Evolutionary conservation across 164 flowering plant genomes (phyloP).

Genomic region (Aristolochia contorta): DNA sequence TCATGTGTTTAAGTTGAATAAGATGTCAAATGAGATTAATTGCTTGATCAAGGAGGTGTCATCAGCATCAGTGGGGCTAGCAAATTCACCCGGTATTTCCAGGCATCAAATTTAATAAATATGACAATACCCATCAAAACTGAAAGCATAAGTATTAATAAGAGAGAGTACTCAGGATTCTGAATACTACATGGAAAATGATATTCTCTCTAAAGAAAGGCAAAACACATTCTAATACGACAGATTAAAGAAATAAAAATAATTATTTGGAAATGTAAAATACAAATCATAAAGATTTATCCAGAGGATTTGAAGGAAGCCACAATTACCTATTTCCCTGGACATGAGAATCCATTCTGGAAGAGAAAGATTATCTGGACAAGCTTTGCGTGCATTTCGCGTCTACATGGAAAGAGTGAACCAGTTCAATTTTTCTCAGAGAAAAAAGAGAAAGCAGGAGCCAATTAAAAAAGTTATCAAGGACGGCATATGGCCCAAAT

Average conservation of each 20-base stretch:
- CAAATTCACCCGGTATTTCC: too few species aligned
- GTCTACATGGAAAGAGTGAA: slow-evolving; percentile 35
- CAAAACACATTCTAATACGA: not conserved
- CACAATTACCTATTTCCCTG: slow-evolving; percentile 61
- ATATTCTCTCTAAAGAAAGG: too few species aligned
- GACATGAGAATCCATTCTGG: slow-evolving; percentile 90
- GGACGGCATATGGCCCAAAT: too few species aligned
- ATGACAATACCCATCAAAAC: too few species aligned
- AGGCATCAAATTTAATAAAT: too few species aligned
- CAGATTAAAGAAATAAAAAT: not conserved
- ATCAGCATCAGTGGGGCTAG: too few species aligned
- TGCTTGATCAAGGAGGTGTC: too few species aligned
- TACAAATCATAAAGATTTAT: not conserved
- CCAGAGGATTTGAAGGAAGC: not conserved
- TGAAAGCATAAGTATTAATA: too few species aligned
- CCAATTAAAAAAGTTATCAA: not conserved
- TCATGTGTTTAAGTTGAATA: too few species aligned
- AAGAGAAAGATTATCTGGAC: slow-evolving; percentile 59
- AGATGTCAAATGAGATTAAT: too few species aligned
- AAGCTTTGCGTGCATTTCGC: slow-evolving; percentile 87
- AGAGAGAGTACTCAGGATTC: too few species aligned
- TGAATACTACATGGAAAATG: too few species aligned
- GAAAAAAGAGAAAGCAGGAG: not conserved
- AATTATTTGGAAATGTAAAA: not conserved
- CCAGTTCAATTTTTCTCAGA: slow-evolving; percentile 1